Conservation (phyloP, 768 basidiomycete genomes). For the Tricholoma flavovirens region DNA sequence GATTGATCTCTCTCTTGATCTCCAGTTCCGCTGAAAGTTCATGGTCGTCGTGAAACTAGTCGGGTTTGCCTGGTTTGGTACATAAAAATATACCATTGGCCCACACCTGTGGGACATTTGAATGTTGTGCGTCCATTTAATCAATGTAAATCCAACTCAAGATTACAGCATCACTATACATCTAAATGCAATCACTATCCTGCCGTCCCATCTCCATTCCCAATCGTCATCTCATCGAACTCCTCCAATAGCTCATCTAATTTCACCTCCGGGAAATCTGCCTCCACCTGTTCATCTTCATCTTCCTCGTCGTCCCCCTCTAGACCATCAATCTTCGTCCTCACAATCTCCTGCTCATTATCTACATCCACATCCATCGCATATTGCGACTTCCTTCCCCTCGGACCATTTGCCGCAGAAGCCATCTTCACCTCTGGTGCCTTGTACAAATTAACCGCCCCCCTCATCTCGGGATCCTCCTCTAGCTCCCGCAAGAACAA, state of each 20-base stretch:
- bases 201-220: too few species aligned
- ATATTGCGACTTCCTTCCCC: conserved; percentile 43
- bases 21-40: too few species aligned
- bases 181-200: too few species aligned
- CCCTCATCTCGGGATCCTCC: conserved; percentile 90
- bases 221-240: conserved; percentile 79
- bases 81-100: too few species aligned
- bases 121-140: too few species aligned
- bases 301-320: conserved; percentile 58
- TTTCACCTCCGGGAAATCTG: conserved; percentile 84
- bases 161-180: too few species aligned
- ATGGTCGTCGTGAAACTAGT: too few species aligned
- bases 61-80: too few species aligned
- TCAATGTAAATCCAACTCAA: too few species aligned
- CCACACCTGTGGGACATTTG: too few species aligned
- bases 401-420: conserved; percentile 30
- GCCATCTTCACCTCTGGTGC: conserved; percentile 50
- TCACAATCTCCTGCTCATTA: conserved; percentile 19
- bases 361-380: conserved; percentile 68
- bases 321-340: conserved; percentile 15
- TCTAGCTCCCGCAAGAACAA: conserved; percentile 90
- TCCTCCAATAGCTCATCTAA: conserved; percentile 85
- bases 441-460: conserved; percentile 84
- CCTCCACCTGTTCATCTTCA: conserved; percentile 58
- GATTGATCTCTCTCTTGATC: too few species aligned